Base-by-base conservation (phyloP, 1,284 basidiomycete genomes). In the Neotropicomus parvogracilis region DNA sequence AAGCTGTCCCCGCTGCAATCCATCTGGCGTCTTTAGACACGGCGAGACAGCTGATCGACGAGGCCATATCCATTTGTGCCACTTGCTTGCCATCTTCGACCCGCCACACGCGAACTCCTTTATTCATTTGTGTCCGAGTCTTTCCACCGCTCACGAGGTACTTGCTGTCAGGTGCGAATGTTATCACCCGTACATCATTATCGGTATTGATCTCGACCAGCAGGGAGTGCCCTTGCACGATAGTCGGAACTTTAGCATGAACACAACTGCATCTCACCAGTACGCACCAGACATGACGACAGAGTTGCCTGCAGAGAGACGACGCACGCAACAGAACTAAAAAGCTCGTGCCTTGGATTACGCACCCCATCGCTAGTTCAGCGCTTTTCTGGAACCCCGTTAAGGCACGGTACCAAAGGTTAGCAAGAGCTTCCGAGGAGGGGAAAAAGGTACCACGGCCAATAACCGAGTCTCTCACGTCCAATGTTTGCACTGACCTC, bases 401-500 rank as follows among this genome's bases (percentile, higher is more conserved):
- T n/a, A n/a, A n/a, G n/a, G n/a, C n/a, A n/a, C n/a, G n/a, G n/a
- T n/a, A n/a, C n/a, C 70, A 5, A 63, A 55, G 28, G 57, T 75
- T 0, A 50, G 62, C 6, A 64, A 69, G 10, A 53, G 78, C n/a
- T 53, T 75, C 4, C 54, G 26, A 71, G 66, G 33, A 59, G 64
- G 4, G 78, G 79, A 12, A 78, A 78, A 21, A 75, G 69, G 52
- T 80, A 79, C 44, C 68, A 65, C 16, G 65, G 71, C 59, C 1
- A 69, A 71, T 36, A 59, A 57, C n/a, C 67, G 74, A 78, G 14
- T 68, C 68, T 1, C 60, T 77, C 26, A 73, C 78, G 62, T 83
- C 78, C 70, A 77, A 80, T 32, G 65, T 84, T 2, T 82, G 82
- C 57, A 76, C 80, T 27, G 67, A 71, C 40, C 67, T 77, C 24